phyloP scores from a whole-genome alignment of 805 yeast species.

The Myxozyma melibiosi region DNA sequence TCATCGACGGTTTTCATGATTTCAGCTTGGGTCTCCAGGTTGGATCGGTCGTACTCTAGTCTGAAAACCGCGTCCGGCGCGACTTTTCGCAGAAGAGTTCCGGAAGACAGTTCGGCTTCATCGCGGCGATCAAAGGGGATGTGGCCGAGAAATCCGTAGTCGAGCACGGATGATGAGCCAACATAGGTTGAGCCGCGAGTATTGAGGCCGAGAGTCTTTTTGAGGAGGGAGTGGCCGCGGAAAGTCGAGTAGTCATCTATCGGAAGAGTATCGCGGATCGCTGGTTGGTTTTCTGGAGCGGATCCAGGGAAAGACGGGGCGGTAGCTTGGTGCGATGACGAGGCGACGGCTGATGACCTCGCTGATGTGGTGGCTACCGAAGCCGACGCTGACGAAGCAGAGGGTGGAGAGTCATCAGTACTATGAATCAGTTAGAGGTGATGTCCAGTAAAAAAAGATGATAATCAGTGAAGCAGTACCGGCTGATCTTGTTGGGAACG shows the following conservation, averaged over 20 bases:
- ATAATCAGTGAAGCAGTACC: conserved; percentile 4
- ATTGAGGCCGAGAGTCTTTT: conserved; percentile 72
- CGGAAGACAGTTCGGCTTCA: conserved; percentile 72
- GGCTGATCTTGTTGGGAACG: conserved; percentile 1
- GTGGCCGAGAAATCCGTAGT: conserved; percentile 64
- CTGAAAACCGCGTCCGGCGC: conserved; percentile 75
- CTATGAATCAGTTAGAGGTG: not conserved
- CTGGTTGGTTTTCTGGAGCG: not conserved
- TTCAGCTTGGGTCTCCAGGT: conserved; percentile 61
- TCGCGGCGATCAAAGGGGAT: conserved; percentile 71
- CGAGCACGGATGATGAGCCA: conserved; percentile 87
- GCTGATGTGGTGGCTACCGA: not conserved
- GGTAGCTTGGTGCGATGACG: not conserved
- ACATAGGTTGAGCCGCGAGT: conserved; percentile 88
- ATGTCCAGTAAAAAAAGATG: conserved; percentile 4
- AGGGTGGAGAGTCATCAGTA: not conserved
- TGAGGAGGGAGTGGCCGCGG: conserved; percentile 64
- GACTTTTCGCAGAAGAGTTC: conserved; percentile 74
- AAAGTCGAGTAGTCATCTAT: conserved; percentile 67
- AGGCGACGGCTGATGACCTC: not conserved
- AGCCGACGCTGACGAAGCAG: not conserved
- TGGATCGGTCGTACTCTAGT: conserved; percentile 68
- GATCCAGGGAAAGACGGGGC: not conserved
- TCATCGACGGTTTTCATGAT: conserved; percentile 80
- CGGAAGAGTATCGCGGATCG: conserved; percentile 45